A percentile compares a stretch with the other conserved stretches of the same genome.
Evolutionary conservation across 148 eudicot genomes (phyloP).

Genomic region (Vaccinium corymbosum): DNA sequence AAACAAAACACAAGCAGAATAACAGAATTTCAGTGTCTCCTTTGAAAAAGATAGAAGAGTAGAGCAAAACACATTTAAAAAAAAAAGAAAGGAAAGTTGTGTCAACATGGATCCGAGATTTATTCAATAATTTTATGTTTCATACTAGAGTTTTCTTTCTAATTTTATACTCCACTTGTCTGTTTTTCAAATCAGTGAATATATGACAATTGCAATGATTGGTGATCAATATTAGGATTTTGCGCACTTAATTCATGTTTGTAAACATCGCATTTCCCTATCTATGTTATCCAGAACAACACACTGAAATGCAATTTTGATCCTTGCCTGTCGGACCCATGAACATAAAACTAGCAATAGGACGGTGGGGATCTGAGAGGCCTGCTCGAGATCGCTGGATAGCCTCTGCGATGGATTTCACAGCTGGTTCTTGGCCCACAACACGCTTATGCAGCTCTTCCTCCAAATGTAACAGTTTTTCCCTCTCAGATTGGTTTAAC

Average conservation of each 20-base stretch:
- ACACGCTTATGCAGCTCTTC: slow-evolving; percentile 89
- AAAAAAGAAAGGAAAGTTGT: neutral
- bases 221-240: neutral
- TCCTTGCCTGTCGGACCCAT: slow-evolving; percentile 79
- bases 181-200: too few species aligned
- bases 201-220: neutral
- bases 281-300: neutral
- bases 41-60: neutral
- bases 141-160: neutral
- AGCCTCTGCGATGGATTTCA: slow-evolving; percentile 83
- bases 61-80: neutral
- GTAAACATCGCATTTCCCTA: neutral
- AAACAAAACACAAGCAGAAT: neutral
- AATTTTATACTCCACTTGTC: neutral
- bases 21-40: neutral
- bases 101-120: neutral
- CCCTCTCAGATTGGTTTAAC: slow-evolving; percentile 65
- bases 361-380: slow-evolving; percentile 89
- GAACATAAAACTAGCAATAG: slow-evolving; percentile 91
- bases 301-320: neutral
- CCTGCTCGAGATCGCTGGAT: slow-evolving; percentile 95
- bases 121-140: neutral
- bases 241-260: neutral
- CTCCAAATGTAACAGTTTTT: slow-evolving; percentile 69
- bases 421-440: slow-evolving; percentile 89